These are phyloP conservation scores for Sporothrix globosa DNA, from an alignment of 2,329 filamentous ascomycete species.

Conservation along the genomic window DNA sequence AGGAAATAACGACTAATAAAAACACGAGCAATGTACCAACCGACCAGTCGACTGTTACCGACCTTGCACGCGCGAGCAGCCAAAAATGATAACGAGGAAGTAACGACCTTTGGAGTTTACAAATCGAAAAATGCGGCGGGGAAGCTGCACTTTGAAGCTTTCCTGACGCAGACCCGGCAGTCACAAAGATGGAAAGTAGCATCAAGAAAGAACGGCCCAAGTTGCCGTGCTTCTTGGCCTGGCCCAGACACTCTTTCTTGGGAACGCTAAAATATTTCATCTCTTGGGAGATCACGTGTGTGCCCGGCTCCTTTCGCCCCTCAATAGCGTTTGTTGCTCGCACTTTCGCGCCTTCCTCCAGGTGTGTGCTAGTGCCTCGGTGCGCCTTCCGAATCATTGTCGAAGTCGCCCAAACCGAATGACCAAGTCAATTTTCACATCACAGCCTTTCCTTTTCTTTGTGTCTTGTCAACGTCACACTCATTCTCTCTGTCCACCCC, in stretches of 20 bases:
- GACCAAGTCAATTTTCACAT: slow-evolving; percentile 20
- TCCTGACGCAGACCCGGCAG: background rate
- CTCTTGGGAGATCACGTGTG: slow-evolving; percentile 15
- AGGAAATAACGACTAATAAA: slow-evolving; percentile 30
- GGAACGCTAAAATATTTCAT: background rate
- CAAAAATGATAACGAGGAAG: background rate
- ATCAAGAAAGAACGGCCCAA: background rate
- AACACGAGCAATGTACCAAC: background rate
- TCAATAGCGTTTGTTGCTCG: slow-evolving; percentile 11
- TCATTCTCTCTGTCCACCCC: background rate
- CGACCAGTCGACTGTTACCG: slow-evolving; percentile 21
- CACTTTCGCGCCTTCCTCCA: slow-evolving; percentile 15
- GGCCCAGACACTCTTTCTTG: background rate
- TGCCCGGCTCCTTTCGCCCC: background rate
- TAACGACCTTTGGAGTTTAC: background rate
- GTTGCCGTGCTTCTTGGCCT: background rate
- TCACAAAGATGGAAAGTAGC: background rate
- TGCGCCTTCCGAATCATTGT: slow-evolving; percentile 22
- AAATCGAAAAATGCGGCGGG: background rate
- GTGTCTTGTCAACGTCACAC: background rate
- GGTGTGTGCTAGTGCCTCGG: background rate
- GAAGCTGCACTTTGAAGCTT: slow-evolving; percentile 21
- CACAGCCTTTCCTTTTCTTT: slow-evolving; percentile 13
- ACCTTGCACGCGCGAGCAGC: background rate
- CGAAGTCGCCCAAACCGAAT: slow-evolving; percentile 3